These are phyloP conservation scores for Torulaspora franciscae DNA, from an alignment of 805 yeast species.

Conservation along the genomic window DNA sequence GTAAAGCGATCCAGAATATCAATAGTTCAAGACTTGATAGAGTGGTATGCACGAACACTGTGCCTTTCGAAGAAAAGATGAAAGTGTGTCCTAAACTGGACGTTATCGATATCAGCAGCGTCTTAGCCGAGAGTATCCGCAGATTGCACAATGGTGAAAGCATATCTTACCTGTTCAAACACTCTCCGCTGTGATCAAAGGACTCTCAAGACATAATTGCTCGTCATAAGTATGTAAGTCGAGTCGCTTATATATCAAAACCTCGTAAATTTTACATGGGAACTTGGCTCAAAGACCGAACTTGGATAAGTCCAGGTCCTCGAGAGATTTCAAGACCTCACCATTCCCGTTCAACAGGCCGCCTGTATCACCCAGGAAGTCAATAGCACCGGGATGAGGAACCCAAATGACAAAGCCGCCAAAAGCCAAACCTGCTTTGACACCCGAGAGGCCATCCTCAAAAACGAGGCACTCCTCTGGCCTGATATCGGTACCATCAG, in stretches of 20 bases:
- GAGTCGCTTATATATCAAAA: neutral
- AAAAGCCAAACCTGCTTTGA: conserved; percentile 74
- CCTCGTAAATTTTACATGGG: neutral
- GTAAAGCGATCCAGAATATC: conserved; percentile 66
- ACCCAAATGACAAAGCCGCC: conserved; percentile 91
- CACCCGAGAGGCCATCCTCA: conserved; percentile 96
- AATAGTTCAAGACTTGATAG: conserved; percentile 62
- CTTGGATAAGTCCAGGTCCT: conserved; percentile 46
- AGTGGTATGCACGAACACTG: conserved; percentile 76
- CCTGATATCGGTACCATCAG: conserved; percentile 42
- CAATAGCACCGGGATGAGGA: conserved; percentile 72
- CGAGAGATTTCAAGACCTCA: conserved; percentile 48
- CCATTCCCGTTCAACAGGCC: conserved; percentile 54
- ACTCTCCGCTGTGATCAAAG: conserved; percentile 28
- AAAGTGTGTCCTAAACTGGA: conserved; percentile 54
- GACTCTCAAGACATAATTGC: neutral
- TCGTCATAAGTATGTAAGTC: neutral
- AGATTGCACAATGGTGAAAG: conserved; percentile 86
- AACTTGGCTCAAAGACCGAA: conserved; percentile 40
- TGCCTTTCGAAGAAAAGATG: conserved; percentile 66
- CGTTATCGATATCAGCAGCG: conserved; percentile 62
- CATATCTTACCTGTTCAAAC: conserved; percentile 65
- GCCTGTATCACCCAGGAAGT: conserved; percentile 49
- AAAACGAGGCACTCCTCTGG: conserved; percentile 83
- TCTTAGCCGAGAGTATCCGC: conserved; percentile 75